A percentile compares a stretch with the other conserved stretches of the same genome.
phyloP scores from a whole-genome alignment of 108 stramenopile species.

The Schizochytrium sp. region DNA sequence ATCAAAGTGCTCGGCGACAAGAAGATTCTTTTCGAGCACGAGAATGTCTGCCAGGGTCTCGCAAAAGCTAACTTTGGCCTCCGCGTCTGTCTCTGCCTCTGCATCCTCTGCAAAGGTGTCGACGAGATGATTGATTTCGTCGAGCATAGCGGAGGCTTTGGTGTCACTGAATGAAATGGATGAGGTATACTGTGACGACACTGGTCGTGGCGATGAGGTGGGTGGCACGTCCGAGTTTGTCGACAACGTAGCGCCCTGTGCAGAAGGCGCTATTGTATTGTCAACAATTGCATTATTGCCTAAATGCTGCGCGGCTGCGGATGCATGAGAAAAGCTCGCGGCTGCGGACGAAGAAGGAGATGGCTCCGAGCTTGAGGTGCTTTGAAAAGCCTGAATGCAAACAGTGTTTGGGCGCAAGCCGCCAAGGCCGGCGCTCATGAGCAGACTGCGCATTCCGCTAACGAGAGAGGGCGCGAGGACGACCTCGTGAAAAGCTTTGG shows the following conservation, averaged over 20 bases:
- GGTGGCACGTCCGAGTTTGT: background rate
- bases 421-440: background rate
- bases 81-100: background rate
- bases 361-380: background rate
- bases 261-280: background rate
- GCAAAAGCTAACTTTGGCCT: background rate
- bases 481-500: conserved; percentile 12
- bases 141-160: background rate
- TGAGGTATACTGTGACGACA: background rate
- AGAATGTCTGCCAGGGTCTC: background rate
- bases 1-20: background rate
- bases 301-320: background rate
- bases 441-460: background rate
- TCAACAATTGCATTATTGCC: background rate
- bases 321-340: background rate
- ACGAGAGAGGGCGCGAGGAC: background rate
- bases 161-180: background rate
- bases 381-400: background rate
- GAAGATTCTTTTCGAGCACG: background rate
- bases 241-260: background rate
- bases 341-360: background rate
- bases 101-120: background rate
- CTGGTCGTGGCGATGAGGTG: background rate
- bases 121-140: background rate
- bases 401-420: conserved; percentile 17